Conservation (phyloP, 371 early-diverging fungal species). For the Chytridium lagenaria region DNA sequence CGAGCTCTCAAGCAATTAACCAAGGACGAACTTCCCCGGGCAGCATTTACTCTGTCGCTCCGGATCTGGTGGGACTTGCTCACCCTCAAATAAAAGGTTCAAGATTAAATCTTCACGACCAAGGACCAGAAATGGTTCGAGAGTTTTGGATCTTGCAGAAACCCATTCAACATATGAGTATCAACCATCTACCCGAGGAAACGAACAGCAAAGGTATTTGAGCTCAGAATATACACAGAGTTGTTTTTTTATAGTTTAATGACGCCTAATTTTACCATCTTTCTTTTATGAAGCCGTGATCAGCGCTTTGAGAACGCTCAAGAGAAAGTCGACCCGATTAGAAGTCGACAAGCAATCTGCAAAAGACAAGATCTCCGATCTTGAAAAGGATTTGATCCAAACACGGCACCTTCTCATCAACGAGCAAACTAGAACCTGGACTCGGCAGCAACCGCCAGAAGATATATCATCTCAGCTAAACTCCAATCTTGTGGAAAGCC, state of each 20-base stretch:
- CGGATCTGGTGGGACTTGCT: constrained; percentile 30
- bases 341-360: constrained; percentile 52
- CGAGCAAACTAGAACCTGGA: background rate
- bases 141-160: constrained; percentile 32
- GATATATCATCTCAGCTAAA: background rate
- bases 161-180: background rate
- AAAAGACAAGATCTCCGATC: constrained; percentile 39
- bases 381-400: constrained; percentile 48
- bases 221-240: no score
- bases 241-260: no score
- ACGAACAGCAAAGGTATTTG: constrained; percentile 33
- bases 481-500: background rate
- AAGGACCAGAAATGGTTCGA: constrained; percentile 34
- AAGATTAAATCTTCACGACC: constrained; percentile 29
- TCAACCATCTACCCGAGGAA: constrained; percentile 36
- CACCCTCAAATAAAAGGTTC: constrained; percentile 27
- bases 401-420: constrained; percentile 35
- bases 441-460: background rate
- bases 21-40: constrained; percentile 4
- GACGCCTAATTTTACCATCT: no score
- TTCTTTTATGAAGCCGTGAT: constrained; percentile 40
- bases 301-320: constrained; percentile 51
- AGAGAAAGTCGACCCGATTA: constrained; percentile 47
- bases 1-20: background rate
- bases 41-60: constrained; percentile 13